Evolutionary conservation across 495 filamentous ascomycete genomes (phyloP).

Genomic region (Aspergillus asperescens): DNA sequence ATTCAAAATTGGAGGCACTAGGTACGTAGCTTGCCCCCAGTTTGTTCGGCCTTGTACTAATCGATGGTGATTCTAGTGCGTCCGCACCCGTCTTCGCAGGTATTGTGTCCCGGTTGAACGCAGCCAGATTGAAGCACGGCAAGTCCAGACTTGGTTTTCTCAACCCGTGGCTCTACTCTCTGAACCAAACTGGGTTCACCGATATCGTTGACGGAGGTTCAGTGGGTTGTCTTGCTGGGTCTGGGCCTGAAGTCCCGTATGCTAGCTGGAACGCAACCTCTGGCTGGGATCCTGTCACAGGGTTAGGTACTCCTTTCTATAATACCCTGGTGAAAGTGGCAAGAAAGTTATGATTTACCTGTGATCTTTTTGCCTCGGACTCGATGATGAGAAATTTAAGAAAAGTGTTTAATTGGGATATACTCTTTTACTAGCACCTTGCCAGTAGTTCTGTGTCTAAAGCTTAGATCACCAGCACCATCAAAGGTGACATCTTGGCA

Average conservation of each 20-base stretch:
- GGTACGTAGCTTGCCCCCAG: slow-evolving; percentile 26
- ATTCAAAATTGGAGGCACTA: slow-evolving; percentile 37
- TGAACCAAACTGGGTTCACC: slow-evolving; percentile 42
- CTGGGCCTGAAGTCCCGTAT: slow-evolving; percentile 35
- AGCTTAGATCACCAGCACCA: too few species aligned
- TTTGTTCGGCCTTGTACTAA: not conserved
- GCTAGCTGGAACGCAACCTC: slow-evolving; percentile 57
- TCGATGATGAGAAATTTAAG: too few species aligned
- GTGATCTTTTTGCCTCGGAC: not conserved
- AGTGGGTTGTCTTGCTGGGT: slow-evolving; percentile 44
- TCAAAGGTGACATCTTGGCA: too few species aligned
- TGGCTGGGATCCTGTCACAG: slow-evolving; percentile 46
- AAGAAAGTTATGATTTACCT: not conserved
- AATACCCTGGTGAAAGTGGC: slow-evolving; percentile 22
- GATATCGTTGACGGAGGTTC: slow-evolving; percentile 55
- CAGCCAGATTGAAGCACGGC: slow-evolving; percentile 45
- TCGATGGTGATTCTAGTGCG: slow-evolving; percentile 27
- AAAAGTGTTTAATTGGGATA: too few species aligned
- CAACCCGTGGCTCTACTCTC: slow-evolving; percentile 60
- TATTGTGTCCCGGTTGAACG: slow-evolving; percentile 54
- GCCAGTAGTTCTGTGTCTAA: too few species aligned
- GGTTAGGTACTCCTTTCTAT: slow-evolving; percentile 31
- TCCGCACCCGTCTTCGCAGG: slow-evolving; percentile 50
- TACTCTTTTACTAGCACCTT: too few species aligned
- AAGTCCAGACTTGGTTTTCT: slow-evolving; percentile 54